Conservation (phyloP, 2,329 filamentous ascomycete genomes). For the Thelonectria olida region DNA sequence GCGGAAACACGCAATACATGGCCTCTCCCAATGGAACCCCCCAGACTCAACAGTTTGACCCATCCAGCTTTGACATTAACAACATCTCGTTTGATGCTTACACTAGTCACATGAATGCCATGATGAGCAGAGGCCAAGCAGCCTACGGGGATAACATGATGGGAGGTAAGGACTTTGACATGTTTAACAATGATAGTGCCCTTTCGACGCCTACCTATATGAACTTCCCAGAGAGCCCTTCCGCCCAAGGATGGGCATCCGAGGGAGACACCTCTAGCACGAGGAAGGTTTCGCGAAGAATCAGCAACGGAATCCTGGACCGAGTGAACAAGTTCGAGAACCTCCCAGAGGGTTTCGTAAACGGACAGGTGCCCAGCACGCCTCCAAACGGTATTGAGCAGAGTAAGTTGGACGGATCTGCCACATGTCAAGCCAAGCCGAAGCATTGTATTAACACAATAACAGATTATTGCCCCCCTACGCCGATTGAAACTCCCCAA, state of each 20-base stretch:
- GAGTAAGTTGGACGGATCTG: conserved; percentile 55
- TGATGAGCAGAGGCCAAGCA: conserved; percentile 59
- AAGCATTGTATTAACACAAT: conserved; percentile 2
- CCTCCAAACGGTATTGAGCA: conserved; percentile 68
- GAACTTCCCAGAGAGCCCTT: conserved; percentile 58
- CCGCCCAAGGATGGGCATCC: conserved; percentile 59
- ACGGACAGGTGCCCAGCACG: conserved; percentile 63
- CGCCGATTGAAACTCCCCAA: conserved; percentile 72
- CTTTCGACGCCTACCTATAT: conserved; percentile 61
- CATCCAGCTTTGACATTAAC: conserved; percentile 55
- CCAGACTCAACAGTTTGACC: conserved; percentile 62
- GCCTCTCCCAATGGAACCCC: conserved; percentile 66
- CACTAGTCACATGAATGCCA: conserved; percentile 52
- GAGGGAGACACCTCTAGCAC: conserved; percentile 57
- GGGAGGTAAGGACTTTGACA: conserved; percentile 58
- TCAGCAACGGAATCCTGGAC: conserved; percentile 70
- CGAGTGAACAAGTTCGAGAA: conserved; percentile 68
- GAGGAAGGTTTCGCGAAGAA: conserved; percentile 55
- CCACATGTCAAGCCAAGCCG: too few relatives aligned
- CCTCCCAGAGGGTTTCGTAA: conserved; percentile 53
- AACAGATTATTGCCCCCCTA: conserved; percentile 71
- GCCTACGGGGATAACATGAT: conserved; percentile 53
- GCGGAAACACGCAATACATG: conserved; percentile 63
- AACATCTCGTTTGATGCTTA: conserved; percentile 59
- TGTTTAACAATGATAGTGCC: conserved; percentile 56